Evolutionary conservation across 2,329 filamentous ascomycete genomes (phyloP), one percentile per base, ranked within the genome.

Genomic region (Pseudocercospora vitis): DNA sequence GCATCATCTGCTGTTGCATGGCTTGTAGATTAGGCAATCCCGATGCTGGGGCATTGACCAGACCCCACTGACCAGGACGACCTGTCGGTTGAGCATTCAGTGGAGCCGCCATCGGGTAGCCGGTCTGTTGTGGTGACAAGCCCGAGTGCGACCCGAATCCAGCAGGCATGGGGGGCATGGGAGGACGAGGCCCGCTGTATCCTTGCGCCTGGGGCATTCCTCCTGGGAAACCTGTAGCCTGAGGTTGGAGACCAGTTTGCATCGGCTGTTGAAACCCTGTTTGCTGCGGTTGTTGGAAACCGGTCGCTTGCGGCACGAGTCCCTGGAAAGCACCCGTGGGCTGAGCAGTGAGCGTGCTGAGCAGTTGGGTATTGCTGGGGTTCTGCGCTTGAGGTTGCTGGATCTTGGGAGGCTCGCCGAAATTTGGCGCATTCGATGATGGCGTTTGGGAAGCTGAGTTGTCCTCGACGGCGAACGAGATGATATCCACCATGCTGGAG

Each of bases 401-500:
- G 12, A 78, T 77, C 59, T 64, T 63, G 32, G 79, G 64, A 23
- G 80, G 76, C 45, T 81, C 75, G 67, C 81, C 83, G 67, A 92
- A 90, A 63, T 84, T 86, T 1, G 89, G 86, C 12, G 83, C 83
- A 70, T 89, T 91, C 56, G 77, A 82, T 50, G 78, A 78, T 3
- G 76, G 74, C n/a, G 80, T 72, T 16, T 80, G 73, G 33, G 72
- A 71, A 11, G 61, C 46, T 11, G 58, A 52, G 23, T 92, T 87
- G 60, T 99, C 94, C 0, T 83, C 84, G 19, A 96, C 82, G 63
- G 87, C 90, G 70, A 99, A 99, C 55, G 91, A 96, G 68, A 99
- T 99, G 52, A 99, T 99, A 69, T 99, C 94, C 33, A 99, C 94
- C 91, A 99, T 97, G 73, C 94, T 96, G 3, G 92, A 97, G 14